Conservation (phyloP, 2,329 filamentous ascomycete genomes). For the Aspergillus calidoustus region DNA sequence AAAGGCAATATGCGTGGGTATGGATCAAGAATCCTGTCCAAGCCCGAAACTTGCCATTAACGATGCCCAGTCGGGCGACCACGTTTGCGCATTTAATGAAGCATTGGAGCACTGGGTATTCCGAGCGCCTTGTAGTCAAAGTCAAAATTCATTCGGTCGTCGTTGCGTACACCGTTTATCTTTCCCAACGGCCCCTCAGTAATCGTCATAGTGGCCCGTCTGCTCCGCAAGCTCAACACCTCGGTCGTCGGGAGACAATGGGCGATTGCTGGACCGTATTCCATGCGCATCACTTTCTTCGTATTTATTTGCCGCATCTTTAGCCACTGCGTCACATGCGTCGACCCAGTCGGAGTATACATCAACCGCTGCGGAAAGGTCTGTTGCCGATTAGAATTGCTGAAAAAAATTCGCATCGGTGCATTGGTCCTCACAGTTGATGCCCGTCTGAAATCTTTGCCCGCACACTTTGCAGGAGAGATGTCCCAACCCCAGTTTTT, state of each 20-base stretch:
- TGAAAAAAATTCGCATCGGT: not conserved
- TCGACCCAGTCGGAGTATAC: slow-evolving; percentile 99
- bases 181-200: slow-evolving; percentile 28
- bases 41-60: not conserved
- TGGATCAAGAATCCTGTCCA: not conserved
- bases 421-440: slow-evolving; percentile 72
- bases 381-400: slow-evolving; percentile 49
- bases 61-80: not conserved
- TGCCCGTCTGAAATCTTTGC: slow-evolving; percentile 88
- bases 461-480: slow-evolving; percentile 92
- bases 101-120: not conserved
- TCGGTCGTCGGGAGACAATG: slow-evolving; percentile 25
- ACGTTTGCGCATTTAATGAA: not conserved
- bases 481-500: slow-evolving; percentile 84
- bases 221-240: slow-evolving; percentile 22
- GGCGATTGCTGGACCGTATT: slow-evolving; percentile 24
- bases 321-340: slow-evolving; percentile 77
- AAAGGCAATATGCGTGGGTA: not conserved
- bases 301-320: slow-evolving; percentile 56
- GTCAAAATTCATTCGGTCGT: slow-evolving; percentile 4
- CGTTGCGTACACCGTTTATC: slow-evolving; percentile 19
- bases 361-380: slow-evolving; percentile 87
- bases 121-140: not conserved
- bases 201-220: slow-evolving; percentile 35
- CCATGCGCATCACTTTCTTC: slow-evolving; percentile 29